Base-by-base conservation (phyloP, 1,139 yeast species). In the Suhomyces terraborum region DNA sequence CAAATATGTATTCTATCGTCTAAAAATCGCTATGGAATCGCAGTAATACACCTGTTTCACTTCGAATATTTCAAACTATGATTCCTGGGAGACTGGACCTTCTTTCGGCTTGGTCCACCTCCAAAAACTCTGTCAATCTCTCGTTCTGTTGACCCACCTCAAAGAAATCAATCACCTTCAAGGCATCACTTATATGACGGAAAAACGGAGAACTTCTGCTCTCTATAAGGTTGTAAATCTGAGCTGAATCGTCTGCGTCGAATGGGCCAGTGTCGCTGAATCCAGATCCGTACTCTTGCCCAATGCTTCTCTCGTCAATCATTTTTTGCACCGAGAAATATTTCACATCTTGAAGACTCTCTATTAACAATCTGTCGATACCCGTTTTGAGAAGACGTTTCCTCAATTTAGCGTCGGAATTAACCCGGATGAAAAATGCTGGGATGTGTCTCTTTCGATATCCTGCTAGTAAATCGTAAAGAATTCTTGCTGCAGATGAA, bases 401-500 rank as follows among this genome's bases (percentile, higher is more conserved):
- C 35, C 75, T 58, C 24, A 71, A 58, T 23, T 56, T 46, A 0
- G 52, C 56, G 35, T 66, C 73, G 16, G 68, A 61, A 8, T 81
- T 73, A 16, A 88, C 83, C 21, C 94, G 67, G 1, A 86, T 80
- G 48, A 91, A 79, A 45, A 81, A 77, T 1, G 86, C 80, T 16
- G 69, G 65, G 12, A 88, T 83, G 2, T 73, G 69, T 36, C 95
- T 72, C 17, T 66, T 65, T 32, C 68, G 67, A 48, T 86, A 83
- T 21, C 76, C 73, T 4, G 62, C 52, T 6, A 91, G 66, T 12
- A 88, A 78, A 39, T 80, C 87, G 35, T 66, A 59, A 36, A 91
- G 64, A 10, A 87, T 85, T 52, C 86, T 88, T 0, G 89, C 83
- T 0, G 97, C 97, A 2, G 94, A 82, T 0, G 96, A 85, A 56